These are phyloP conservation scores for Solanum sitiens DNA, from an alignment of 257 asterid genomes.

Conservation along the genomic window DNA sequence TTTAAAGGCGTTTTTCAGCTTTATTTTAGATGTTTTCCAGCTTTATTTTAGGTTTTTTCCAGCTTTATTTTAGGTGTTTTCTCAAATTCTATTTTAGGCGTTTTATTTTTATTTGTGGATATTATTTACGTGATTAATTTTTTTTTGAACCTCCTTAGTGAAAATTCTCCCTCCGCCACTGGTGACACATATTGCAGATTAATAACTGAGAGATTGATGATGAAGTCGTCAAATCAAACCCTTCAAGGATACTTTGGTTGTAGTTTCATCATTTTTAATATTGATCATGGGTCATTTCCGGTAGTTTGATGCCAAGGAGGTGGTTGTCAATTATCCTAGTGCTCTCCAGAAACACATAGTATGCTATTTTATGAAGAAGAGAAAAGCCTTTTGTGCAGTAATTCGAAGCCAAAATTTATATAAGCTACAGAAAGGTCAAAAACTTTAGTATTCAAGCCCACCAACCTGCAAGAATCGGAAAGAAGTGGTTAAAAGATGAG, in stretches of 20 bases:
- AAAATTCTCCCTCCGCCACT: too few relatives aligned
- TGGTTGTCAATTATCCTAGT: conserved; percentile 13
- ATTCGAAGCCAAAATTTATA: not conserved
- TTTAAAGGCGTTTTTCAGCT: too few relatives aligned
- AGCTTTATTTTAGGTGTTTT: too few relatives aligned
- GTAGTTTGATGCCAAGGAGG: conserved; percentile 19
- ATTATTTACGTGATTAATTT: too few relatives aligned
- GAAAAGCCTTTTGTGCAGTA: conserved; percentile 1
- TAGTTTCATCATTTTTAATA: conserved; percentile 1
- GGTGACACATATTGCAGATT: not conserved
- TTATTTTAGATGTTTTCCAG: too few relatives aligned
- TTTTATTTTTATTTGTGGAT: too few relatives aligned
- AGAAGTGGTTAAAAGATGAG: not conserved
- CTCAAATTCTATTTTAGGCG: too few relatives aligned
- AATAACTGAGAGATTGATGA: not conserved
- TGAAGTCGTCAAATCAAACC: conserved; percentile 9
- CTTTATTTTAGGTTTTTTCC: too few relatives aligned
- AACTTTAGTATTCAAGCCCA: conserved; percentile 10
- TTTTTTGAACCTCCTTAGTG: too few relatives aligned
- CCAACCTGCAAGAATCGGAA: conserved; percentile 18
- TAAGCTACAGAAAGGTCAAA: not conserved
- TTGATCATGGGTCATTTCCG: conserved; percentile 15
- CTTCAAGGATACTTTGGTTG: not conserved
- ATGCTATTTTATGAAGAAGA: conserved; percentile 7
- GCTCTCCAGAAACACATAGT: conserved; percentile 20